A percentile compares a stretch with the other conserved stretches of the same genome.
These are phyloP conservation scores for Polygonum maritimum DNA, from an alignment of 148 eudicot species.

Conservation along the genomic window DNA sequence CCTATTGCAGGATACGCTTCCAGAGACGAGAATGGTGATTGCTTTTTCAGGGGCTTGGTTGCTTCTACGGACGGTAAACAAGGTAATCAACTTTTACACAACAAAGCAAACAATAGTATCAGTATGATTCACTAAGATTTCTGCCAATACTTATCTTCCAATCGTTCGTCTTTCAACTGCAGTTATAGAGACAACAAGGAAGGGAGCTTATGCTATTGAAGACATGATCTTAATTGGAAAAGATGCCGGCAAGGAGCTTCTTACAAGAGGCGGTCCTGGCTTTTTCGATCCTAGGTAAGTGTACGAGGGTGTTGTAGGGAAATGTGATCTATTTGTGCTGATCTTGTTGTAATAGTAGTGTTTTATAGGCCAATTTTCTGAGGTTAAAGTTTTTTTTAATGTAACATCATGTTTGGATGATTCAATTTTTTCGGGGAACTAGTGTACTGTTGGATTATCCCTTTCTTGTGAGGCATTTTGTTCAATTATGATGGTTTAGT, in stretches of 20 bases:
- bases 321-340: not conserved
- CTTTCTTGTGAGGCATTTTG: not conserved
- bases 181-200: slow-evolving; percentile 66
- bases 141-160: not conserved
- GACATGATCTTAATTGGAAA: slow-evolving; percentile 86
- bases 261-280: slow-evolving; percentile 68
- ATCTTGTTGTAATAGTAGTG: not conserved
- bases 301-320: not conserved
- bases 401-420: not conserved
- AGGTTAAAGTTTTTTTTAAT: not conserved
- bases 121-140: not conserved
- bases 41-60: slow-evolving; percentile 73
- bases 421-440: not conserved
- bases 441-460: not conserved
- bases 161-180: slow-evolving; percentile 10
- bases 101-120: too few species aligned
- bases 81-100: slow-evolving; percentile 28
- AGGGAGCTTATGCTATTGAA: slow-evolving; percentile 51
- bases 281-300: slow-evolving; percentile 57
- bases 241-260: slow-evolving; percentile 93
- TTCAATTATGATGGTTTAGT: not conserved
- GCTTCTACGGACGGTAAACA: slow-evolving; percentile 85
- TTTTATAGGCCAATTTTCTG: slow-evolving; percentile 2
- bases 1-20: slow-evolving; percentile 92
- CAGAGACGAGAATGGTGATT: slow-evolving; percentile 62